These are phyloP conservation scores for Helenozyma rhizophorensis DNA, from an alignment of 805 yeast species.

Conservation along the genomic window DNA sequence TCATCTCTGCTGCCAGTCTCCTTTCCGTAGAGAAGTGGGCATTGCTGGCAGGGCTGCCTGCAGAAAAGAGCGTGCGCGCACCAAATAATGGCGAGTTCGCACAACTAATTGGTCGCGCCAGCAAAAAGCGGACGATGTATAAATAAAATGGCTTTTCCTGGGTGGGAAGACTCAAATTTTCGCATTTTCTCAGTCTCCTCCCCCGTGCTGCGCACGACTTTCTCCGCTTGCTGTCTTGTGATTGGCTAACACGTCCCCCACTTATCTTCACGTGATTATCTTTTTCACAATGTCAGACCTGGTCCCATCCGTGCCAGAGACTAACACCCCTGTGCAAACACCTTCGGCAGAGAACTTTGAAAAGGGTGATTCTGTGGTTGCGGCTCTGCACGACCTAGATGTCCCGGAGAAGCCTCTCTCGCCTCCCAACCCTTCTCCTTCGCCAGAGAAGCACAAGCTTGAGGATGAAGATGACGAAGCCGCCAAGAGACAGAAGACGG, in stretches of 20 bases:
- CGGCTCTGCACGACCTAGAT: constrained; percentile 6
- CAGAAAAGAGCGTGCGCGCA: constrained; percentile 13
- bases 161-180: constrained; percentile 11
- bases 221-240: constrained; percentile 1
- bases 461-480: constrained; percentile 22
- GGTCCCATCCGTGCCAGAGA: constrained; percentile 21
- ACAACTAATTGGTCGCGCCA: constrained; percentile 14
- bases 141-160: constrained; percentile 20
- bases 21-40: too few species aligned
- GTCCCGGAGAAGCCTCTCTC: constrained; percentile 36
- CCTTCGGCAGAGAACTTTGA: constrained; percentile 32
- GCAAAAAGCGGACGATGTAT: constrained; percentile 17
- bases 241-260: constrained; percentile 3
- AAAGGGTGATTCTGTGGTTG: constrained; percentile 12
- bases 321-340: constrained; percentile 37
- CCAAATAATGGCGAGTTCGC: constrained; percentile 6
- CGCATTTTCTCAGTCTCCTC: constrained; percentile 11
- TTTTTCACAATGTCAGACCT: constrained; percentile 23
- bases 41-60: too few species aligned
- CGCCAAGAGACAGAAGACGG: constrained; percentile 18
- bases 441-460: constrained; percentile 32
- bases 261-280: constrained; percentile 12
- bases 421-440: constrained; percentile 44
- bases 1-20: too few species aligned
- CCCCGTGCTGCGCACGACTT: constrained; percentile 14